phyloP scores from a whole-genome alignment of 208 protist species.

The Leishmania aethiopica region DNA sequence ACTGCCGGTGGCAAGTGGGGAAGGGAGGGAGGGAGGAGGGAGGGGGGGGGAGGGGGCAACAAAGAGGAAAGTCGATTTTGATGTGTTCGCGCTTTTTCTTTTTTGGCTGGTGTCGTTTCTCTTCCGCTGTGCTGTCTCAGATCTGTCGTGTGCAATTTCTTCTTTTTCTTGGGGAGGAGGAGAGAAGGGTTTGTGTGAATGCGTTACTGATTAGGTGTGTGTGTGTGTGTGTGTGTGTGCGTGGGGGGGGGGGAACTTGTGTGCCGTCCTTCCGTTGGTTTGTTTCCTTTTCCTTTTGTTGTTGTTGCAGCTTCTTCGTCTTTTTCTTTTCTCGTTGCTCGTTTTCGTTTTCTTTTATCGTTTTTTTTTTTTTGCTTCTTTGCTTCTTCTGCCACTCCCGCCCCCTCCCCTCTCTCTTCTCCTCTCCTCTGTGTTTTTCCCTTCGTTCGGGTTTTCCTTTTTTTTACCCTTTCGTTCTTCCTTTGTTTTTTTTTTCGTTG shows the following conservation, averaged over 20 bases:
- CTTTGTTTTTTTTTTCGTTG: not conserved
- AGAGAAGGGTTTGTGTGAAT: not conserved
- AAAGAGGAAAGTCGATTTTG: not conserved
- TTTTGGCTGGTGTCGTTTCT: not conserved
- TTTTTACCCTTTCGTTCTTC: not conserved
- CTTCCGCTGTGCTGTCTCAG: not conserved
- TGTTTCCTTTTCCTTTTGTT: not conserved
- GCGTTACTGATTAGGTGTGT: constrained; percentile 5
- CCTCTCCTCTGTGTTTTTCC: not conserved
- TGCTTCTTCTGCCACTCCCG: not conserved
- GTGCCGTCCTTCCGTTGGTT: not conserved
- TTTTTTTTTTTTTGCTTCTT: not conserved
- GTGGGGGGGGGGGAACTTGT: not conserved
- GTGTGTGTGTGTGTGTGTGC: not conserved
- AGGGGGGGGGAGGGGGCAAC: no score
- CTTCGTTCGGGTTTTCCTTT: not conserved
- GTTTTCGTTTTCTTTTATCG: not conserved
- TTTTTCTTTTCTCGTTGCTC: not conserved
- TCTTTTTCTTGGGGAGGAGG: not conserved
- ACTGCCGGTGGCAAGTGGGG: not conserved
- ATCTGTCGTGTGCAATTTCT: not conserved
- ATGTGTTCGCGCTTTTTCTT: not conserved
- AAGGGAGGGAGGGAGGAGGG: no score
- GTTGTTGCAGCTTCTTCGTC: not conserved
- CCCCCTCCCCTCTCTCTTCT: not conserved